Conservation (phyloP, 139 green algal genomes). For the Pedinophyceae sp. region DNA sequence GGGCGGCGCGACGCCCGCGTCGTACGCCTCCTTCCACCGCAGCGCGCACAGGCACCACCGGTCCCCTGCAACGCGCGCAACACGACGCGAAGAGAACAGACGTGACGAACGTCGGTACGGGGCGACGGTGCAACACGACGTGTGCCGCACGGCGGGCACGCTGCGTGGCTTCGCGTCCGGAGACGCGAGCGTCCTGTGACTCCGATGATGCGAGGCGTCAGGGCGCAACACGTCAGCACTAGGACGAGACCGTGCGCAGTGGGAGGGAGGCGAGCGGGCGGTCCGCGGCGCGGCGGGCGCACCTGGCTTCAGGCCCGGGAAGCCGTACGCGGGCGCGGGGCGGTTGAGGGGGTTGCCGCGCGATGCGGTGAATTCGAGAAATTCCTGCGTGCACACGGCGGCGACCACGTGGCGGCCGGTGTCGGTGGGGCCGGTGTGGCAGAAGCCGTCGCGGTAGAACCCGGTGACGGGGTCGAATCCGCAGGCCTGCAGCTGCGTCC, state of each 20-base stretch:
- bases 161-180: too few relatives aligned
- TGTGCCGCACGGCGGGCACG: too few relatives aligned
- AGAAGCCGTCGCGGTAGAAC: constrained; percentile 3
- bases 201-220: too few relatives aligned
- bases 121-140: too few relatives aligned
- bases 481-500: background rate
- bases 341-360: background rate
- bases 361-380: background rate
- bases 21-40: constrained; percentile 7
- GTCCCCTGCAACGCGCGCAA: constrained; percentile 5
- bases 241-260: too few relatives aligned
- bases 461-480: background rate
- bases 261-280: too few relatives aligned
- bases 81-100: too few relatives aligned
- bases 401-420: background rate
- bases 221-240: too few relatives aligned
- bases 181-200: too few relatives aligned
- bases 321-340: background rate
- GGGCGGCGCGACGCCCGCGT: constrained; percentile 3
- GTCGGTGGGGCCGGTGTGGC: constrained; percentile 1
- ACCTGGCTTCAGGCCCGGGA: constrained; percentile 1
- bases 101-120: too few relatives aligned
- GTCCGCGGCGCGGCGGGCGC: too few relatives aligned
- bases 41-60: constrained; percentile 8
- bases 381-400: background rate